Base-by-base conservation (phyloP, 202 grass and related monocot species). In the Elaeis oleifera region DNA sequence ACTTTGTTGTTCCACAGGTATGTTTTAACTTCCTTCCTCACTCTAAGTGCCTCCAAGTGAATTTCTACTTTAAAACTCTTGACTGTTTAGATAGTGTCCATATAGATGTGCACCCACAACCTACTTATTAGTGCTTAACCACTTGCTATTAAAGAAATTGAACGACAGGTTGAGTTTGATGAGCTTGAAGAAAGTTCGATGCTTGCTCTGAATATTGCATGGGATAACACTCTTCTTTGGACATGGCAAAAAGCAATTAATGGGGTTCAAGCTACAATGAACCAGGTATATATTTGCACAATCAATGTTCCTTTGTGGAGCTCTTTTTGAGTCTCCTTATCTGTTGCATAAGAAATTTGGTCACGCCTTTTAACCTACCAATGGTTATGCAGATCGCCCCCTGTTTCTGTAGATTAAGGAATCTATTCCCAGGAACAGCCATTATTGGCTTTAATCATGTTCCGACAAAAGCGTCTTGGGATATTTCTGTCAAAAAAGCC, bases 1-100 rank as follows among this genome's bases (percentile, higher is more conserved):
- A 92, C 79, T 97, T 89, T 58, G 67, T 84, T n/a, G 44, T 97
- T 58, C 94, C 94, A 53, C 94, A 92, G 71, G 94, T 97, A 25
- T 71, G 51, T 17, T 58, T 44, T 32, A 44, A 15, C 11, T 64
- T 60, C 65, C 56, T 56, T 23, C 13, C 4, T 55, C 11, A 44
- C 4, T 5, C 11, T 16, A 6, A 4, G 6, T 13, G 8, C 2
- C 36, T 44, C 11, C 36, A 3, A 44, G 13, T 44, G 36, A 44
- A 44, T 44, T 13, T 44, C 36, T 13, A 44, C 36, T 13, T 44
- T 44, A 44, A 44, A 13, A 9, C 0, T 2, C 0, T 24, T 44
- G 2, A 13, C 11, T 31, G 28, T 44, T 44, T 13, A 44, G 36
- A 44, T 44, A 14, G 36, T 13, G 14, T 44, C 13, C 2, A 44